Evolutionary conservation across 495 filamentous ascomycete species (phyloP).

Genomic region (Penicillium subrubescens): DNA sequence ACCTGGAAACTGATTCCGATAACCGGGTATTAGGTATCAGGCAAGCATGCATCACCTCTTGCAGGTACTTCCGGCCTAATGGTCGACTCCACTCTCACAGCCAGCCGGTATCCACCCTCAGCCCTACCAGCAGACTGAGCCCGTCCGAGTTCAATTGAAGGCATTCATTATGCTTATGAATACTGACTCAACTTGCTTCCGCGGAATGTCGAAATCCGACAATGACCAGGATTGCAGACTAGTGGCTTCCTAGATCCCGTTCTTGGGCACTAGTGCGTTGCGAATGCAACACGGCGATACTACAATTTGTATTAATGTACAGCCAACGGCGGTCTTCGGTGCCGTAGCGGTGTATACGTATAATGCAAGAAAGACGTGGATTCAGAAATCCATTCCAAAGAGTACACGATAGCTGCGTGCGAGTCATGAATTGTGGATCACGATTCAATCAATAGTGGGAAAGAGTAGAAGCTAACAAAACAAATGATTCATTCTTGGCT

Average conservation of each 20-base stretch:
- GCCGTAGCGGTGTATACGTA: background rate
- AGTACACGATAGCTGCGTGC: background rate
- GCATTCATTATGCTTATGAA: background rate
- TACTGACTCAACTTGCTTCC: background rate
- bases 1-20: background rate
- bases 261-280: background rate
- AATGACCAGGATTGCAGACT: background rate
- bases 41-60: background rate
- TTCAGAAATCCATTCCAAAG: background rate
- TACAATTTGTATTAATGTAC: background rate
- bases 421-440: background rate
- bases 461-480: too few species aligned
- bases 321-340: background rate
- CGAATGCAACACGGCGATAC: background rate
- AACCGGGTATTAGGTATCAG: background rate
- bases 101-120: background rate
- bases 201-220: background rate
- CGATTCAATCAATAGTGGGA: background rate
- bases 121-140: background rate
- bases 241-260: background rate
- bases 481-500: background rate
- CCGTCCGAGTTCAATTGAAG: background rate
- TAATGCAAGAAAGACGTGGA: background rate
- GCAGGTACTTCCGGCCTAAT: background rate
- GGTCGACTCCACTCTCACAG: background rate